Evolutionary conservation across 208 protist genomes (phyloP), one percentile per base, ranked within the genome.

Genomic region (Tetramitus jugosus): DNA sequence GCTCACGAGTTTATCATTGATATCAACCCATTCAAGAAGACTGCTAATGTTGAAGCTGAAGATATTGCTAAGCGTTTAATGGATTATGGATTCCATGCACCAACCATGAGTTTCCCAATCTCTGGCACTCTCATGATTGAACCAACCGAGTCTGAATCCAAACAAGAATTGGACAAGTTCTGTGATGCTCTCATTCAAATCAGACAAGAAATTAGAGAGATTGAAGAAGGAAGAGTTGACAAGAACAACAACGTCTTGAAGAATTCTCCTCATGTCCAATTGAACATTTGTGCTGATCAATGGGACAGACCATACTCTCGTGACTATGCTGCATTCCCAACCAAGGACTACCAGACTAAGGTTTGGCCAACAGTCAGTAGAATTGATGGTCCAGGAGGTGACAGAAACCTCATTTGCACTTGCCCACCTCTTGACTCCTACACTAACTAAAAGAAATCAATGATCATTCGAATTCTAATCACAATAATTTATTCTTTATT

Each of bases 1-100:
- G 96, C 93, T 13, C 97, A 99, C 80, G 96, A 99, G 86, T 99
- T 98, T 86, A 98, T 99, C 80, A 61, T 99, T 35, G 95, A 98
- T 84, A 52, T 96, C 0, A 88, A 92, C 33, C 85, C 83, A 10
- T 95, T 98, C 84, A 96, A 97, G 80, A 90, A 91, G 76, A 88
- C 82, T n/a, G 81, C 90, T 13, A 89, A 94, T 79, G 88, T 99
- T 46, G 87, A 93, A 76, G 95, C 91, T 33, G 90, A 94, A 76
- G 97, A 99, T 84, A 89, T 99, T 43, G 94, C 97, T 60, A 99
- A 99, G 90, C 89, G 96, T 23, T 87, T 99, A 31, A 94, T 96
- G 85, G 96, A 98, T 87, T 97, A 96, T 82, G 91, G 91, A 45
- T 95, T 98, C 90, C 96, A 98, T 83, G 87, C 92, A 26, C 97